Conservation (phyloP, 805 yeast species). For the Clavispora vitiphila region DNA sequence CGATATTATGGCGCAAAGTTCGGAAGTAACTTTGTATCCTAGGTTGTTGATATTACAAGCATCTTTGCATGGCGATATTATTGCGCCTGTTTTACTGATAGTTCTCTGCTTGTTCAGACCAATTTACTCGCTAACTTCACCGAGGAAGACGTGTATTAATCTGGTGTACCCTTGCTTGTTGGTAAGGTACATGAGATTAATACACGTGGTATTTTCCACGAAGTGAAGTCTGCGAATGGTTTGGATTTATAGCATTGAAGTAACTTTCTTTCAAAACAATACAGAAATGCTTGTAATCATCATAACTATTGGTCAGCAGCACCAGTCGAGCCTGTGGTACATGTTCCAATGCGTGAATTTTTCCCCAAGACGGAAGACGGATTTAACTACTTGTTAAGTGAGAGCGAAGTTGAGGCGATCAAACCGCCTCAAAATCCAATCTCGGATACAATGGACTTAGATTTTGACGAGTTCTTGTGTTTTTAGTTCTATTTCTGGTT, state of each 20-base stretch:
- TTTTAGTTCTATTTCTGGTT: slow-evolving; percentile 16
- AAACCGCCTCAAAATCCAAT: not conserved
- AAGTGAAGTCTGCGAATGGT: not conserved
- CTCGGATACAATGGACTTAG: slow-evolving; percentile 8
- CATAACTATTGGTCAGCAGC: slow-evolving; percentile 35
- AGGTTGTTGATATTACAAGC: slow-evolving; percentile 2
- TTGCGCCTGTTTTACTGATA: slow-evolving; percentile 4
- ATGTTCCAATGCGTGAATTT: slow-evolving; percentile 12
- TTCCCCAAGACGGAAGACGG: slow-evolving; percentile 1
- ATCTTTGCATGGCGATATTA: not conserved
- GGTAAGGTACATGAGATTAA: slow-evolving; percentile 15
- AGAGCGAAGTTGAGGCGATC: not conserved
- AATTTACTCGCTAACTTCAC: slow-evolving; percentile 1
- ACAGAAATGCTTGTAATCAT: too few relatives aligned
- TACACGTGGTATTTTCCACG: slow-evolving; percentile 18
- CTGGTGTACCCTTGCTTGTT: slow-evolving; percentile 10
- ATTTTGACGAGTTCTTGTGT: slow-evolving; percentile 30
- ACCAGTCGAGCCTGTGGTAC: slow-evolving; percentile 31
- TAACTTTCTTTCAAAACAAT: slow-evolving; percentile 15
- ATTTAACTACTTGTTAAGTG: slow-evolving; percentile 1
- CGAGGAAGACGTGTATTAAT: slow-evolving; percentile 18
- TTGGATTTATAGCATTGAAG: slow-evolving; percentile 31
- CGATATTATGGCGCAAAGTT: slow-evolving; percentile 42
- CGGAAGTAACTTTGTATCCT: slow-evolving; percentile 40
- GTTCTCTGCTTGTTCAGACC: slow-evolving; percentile 28